Conservation (phyloP, 495 filamentous ascomycete genomes). For the Aspergillus mulundensis region DNA sequence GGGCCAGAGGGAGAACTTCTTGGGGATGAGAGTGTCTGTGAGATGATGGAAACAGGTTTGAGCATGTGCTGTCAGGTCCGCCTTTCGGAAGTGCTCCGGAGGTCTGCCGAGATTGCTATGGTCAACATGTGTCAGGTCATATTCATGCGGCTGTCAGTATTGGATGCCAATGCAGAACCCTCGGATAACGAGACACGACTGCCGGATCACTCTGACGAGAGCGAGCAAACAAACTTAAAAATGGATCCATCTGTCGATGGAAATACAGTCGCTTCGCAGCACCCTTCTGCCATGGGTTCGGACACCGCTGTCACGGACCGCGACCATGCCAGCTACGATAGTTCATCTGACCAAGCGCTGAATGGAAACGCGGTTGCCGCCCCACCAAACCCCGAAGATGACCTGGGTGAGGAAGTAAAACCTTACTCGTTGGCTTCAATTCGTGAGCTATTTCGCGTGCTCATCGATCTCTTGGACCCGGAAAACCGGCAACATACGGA, state of each 20-base stretch:
- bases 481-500: slow-evolving; percentile 90
- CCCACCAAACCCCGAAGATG: slow-evolving; percentile 38
- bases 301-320: slow-evolving; percentile 37
- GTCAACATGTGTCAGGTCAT: slow-evolving; percentile 98
- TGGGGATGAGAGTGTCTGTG: slow-evolving; percentile 94
- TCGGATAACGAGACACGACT: slow-evolving; percentile 56
- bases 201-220: slow-evolving; percentile 49
- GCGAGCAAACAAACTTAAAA: slow-evolving; percentile 53
- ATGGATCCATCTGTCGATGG: slow-evolving; percentile 88
- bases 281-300: slow-evolving; percentile 40
- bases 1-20: slow-evolving; percentile 87
- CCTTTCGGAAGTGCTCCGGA: slow-evolving; percentile 83
- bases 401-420: slow-evolving; percentile 54
- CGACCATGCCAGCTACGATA: slow-evolving; percentile 33
- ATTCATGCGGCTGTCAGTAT: slow-evolving; percentile 82
- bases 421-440: slow-evolving; percentile 95
- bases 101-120: slow-evolving; percentile 96
- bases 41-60: slow-evolving; percentile 98
- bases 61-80: slow-evolving; percentile 96
- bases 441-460: slow-evolving; percentile 84
- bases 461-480: slow-evolving; percentile 92
- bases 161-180: slow-evolving; percentile 65
- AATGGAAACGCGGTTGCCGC: slow-evolving; percentile 45
- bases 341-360: slow-evolving; percentile 30
- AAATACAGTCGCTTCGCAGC: slow-evolving; percentile 50